Evolutionary conservation across 139 green algal genomes (phyloP), one percentile per base, ranked within the genome.

Genomic region (Gonium pectorale): DNA sequence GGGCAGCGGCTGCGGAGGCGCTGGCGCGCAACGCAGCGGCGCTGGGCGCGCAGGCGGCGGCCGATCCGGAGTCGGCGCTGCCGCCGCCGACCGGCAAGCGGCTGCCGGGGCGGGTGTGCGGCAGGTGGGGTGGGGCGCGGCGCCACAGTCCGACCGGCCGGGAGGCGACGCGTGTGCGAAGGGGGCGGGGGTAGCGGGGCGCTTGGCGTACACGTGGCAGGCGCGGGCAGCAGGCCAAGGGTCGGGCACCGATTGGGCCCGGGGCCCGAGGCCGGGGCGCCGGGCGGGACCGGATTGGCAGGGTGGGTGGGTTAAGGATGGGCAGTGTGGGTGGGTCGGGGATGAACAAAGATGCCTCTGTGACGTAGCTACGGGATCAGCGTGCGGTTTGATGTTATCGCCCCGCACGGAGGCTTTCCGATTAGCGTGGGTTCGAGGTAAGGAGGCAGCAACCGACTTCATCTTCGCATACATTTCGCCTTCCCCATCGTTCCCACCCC

Each of bases 101-200:
- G 43, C 77, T 83, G 77, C 43, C 77, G 63, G 60, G 77, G 26
- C 41, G 77, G 1, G 26, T 22, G 27, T 59, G 60, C 6, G 4
- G n/a, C 22, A 73, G 77, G 77, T 83, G 73, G 52, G 73, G 33
- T 11, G 2, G 43, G 38, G 40, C 22, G 67, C 1, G 2, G 31
- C 43, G 21, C 13, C 2, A 9, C 59, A 37, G 21, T 1, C 59
- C 2, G 11, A 3, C 59, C 24, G 26, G 11, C 59, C 7, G 26
- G 26, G 11, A 66, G 2, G 59, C 2, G 2, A 27, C n/a, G 21
- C 11, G 26, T 35, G 59, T 37, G 2, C 27, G 31, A 3, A 67
- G 27, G 60, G 27, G 56, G 21, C 24, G 19, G 22, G 56, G 56
- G 21, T 35, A 66, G 56, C 49, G 13, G 49, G 13, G 13, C 49